These are phyloP conservation scores for Limnanthes douglasii DNA, from an alignment of 345 rosid species.

Conservation along the genomic window DNA sequence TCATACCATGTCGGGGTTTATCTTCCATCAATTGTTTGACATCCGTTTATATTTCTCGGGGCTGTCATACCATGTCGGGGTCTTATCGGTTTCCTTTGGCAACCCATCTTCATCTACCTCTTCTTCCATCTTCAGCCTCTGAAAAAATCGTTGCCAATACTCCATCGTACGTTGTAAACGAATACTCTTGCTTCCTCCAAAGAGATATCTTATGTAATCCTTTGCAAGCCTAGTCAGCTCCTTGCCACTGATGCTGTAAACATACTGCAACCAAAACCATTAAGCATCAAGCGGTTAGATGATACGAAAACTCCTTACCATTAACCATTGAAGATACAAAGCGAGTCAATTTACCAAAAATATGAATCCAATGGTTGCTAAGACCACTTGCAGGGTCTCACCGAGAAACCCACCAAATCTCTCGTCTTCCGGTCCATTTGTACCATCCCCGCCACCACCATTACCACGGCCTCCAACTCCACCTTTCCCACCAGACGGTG, in stretches of 20 bases:
- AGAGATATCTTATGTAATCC: conserved; percentile 53
- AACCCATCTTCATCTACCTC: conserved; percentile 38
- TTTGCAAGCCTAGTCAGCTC: conserved; percentile 47
- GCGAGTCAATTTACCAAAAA: conserved; percentile 28
- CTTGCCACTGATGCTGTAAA: conserved; percentile 49
- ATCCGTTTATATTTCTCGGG: conserved; percentile 46
- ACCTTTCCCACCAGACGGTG: conserved; percentile 33
- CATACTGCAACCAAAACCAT: conserved; percentile 28
- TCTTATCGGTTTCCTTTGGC: conserved; percentile 47
- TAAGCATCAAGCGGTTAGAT: background rate
- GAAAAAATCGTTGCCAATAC: conserved; percentile 20
- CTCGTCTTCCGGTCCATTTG: conserved; percentile 34
- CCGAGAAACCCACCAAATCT: conserved; percentile 29
- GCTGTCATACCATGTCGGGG: conserved; percentile 55
- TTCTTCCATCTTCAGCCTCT: conserved; percentile 16
- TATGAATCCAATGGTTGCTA: conserved; percentile 51
- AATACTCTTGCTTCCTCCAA: conserved; percentile 33
- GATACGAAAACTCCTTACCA: background rate
- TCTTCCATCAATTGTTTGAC: no score
- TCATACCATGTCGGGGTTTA: conserved; percentile 60
- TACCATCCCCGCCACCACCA: conserved; percentile 17
- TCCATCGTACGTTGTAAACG: conserved; percentile 45
- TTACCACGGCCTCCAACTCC: conserved; percentile 20
- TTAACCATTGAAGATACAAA: background rate
- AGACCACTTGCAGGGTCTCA: conserved; percentile 49